Percentiles rank a stretch among this genome's conserved stretches.
Conservation (phyloP, 495 filamentous ascomycete species). For the Terfezia boudieri region DNA sequence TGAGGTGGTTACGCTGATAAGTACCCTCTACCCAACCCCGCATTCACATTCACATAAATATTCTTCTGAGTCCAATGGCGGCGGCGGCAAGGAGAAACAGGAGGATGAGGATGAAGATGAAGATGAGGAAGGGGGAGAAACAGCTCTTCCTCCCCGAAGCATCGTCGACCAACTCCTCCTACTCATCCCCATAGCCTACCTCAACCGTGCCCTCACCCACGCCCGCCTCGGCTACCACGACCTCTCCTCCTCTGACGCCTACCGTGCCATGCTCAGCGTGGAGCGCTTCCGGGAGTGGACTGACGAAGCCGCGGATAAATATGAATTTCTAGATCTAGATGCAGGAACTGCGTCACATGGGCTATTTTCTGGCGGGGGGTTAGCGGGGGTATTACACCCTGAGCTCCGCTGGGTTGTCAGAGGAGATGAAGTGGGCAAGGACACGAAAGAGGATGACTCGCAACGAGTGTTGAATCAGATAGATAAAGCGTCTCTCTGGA, state of each 20-base stretch:
- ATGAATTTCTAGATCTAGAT: too few species aligned
- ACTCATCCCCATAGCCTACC: constrained; percentile 1
- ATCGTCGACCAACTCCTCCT: too few species aligned
- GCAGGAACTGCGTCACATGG: constrained; percentile 1
- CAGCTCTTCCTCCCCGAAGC: too few species aligned
- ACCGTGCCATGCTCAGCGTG: constrained; percentile 61
- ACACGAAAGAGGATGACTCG: neutral
- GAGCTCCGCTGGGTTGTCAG: neutral
- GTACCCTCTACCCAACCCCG: too few species aligned
- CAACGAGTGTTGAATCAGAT: neutral
- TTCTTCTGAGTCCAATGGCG: too few species aligned
- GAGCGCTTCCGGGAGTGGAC: constrained; percentile 55
- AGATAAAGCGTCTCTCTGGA: neutral
- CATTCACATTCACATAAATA: too few species aligned
- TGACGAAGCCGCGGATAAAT: constrained; percentile 6
- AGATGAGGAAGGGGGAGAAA: too few species aligned
- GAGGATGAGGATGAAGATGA: too few species aligned
- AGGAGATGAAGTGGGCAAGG: constrained; percentile 1
- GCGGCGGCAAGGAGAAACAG: too few species aligned
- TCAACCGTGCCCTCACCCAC: constrained; percentile 48
- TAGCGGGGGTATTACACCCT: neutral
- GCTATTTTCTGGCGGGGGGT: neutral
- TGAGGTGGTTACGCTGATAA: too few species aligned
- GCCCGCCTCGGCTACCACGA: constrained; percentile 65
- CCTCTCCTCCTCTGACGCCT: constrained; percentile 72